A percentile compares a stretch with the other conserved stretches of the same genome.
Evolutionary conservation across 495 filamentous ascomycete species (phyloP).

Genomic region (Penicillium desertorum): DNA sequence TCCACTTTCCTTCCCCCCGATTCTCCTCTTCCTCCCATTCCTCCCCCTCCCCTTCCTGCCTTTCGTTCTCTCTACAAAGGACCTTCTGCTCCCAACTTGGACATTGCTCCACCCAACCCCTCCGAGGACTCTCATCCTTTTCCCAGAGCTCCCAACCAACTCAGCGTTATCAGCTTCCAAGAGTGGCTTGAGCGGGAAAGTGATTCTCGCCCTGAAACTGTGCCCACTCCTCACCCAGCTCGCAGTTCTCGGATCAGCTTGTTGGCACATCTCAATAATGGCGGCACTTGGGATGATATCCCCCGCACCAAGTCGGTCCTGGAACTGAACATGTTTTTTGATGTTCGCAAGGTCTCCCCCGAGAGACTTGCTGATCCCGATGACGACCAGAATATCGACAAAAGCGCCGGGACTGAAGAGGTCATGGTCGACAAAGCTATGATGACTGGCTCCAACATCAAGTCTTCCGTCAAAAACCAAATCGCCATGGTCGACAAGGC

Average conservation of each 20-base stretch:
- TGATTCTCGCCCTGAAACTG: not conserved
- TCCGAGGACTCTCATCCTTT: not conserved
- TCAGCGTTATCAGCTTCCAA: not conserved
- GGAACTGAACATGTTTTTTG: not conserved
- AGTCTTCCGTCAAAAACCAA: not conserved
- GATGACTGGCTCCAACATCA: not conserved
- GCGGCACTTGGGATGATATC: not conserved
- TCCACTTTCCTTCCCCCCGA: not conserved
- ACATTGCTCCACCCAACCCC: not conserved
- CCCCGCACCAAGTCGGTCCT: not conserved
- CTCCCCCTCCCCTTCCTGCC: not conserved
- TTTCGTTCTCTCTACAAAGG: not conserved
- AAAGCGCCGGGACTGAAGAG: not conserved
- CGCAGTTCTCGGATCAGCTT: not conserved
- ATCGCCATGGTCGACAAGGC: not conserved
- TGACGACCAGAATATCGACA: not conserved
- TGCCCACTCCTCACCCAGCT: not conserved
- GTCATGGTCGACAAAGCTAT: not conserved
- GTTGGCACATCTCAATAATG: not conserved
- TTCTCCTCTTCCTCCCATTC: not conserved
- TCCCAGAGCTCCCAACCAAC: not conserved
- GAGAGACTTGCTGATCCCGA: not conserved
- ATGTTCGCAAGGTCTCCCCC: not conserved
- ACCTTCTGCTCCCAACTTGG: not conserved
- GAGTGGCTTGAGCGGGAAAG: not conserved